Percentiles rank a stretch among this genome's conserved stretches.
phyloP scores from a whole-genome alignment of 805 yeast species.

The Tetrapisispora namnaoensis region DNA sequence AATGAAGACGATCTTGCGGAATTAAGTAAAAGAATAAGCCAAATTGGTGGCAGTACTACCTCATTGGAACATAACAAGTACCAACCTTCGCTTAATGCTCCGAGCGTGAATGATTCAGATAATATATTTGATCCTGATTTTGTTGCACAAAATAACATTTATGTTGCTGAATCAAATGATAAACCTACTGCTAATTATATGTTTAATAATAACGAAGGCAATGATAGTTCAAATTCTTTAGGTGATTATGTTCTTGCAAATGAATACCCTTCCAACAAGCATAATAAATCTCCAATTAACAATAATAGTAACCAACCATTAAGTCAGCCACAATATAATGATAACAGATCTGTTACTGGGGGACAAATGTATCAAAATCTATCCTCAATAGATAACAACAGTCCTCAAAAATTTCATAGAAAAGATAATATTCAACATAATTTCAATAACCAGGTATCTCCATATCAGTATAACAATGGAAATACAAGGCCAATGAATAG shows the following conservation, averaged over 20 bases:
- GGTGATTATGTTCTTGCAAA: background rate
- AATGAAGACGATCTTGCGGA: slow-evolving; percentile 10
- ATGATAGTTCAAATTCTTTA: background rate
- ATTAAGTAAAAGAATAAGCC: slow-evolving; percentile 15
- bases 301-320: background rate
- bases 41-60: slow-evolving; percentile 7
- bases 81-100: background rate
- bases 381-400: background rate
- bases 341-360: background rate
- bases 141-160: slow-evolving; percentile 17
- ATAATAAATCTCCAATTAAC: background rate
- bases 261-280: background rate
- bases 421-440: background rate
- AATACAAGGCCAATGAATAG: background rate
- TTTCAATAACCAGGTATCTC: background rate
- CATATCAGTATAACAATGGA: background rate
- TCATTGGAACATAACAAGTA: background rate
- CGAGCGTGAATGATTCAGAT: slow-evolving; percentile 5
- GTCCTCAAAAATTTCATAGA: background rate
- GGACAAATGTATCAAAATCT: slow-evolving; percentile 1
- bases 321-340: slow-evolving; percentile 1
- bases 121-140: slow-evolving; percentile 25
- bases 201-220: background rate
- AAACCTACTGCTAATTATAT: background rate
- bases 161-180: slow-evolving; percentile 3